phyloP scores from a whole-genome alignment of 345 rosid genomes.

The Lepidium aucheri region DNA sequence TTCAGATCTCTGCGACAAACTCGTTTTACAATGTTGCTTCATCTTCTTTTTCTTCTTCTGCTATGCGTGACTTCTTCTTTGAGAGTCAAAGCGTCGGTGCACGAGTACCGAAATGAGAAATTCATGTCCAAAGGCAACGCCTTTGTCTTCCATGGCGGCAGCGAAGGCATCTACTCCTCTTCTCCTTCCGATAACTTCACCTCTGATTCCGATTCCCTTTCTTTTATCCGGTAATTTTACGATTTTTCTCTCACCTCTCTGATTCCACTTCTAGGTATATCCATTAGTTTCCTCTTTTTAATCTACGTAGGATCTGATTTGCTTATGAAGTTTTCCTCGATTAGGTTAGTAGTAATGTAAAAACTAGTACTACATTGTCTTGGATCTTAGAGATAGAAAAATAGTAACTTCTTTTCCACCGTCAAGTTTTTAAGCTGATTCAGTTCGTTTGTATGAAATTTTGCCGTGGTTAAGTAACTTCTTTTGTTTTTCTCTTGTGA shows the following conservation, averaged over 20 bases:
- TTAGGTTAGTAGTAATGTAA: too few species aligned
- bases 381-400: too few species aligned
- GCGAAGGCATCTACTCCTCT: slow-evolving; percentile 88
- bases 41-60: slow-evolving; percentile 22
- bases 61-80: slow-evolving; percentile 8
- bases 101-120: slow-evolving; percentile 65
- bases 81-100: slow-evolving; percentile 60
- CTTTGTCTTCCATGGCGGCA: slow-evolving; percentile 88
- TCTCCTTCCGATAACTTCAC: slow-evolving; percentile 25
- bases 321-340: too few species aligned
- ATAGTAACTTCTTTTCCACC: background rate
- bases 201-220: slow-evolving; percentile 35
- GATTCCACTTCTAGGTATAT: background rate
- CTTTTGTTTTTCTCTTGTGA: background rate
- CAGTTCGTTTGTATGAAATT: too few species aligned
- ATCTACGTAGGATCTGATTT: slow-evolving; percentile 12
- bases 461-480: too few species aligned
- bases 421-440: background rate
- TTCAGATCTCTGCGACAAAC: slow-evolving; percentile 21
- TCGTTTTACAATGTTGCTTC: slow-evolving; percentile 15
- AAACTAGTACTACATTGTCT: too few species aligned
- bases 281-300: background rate
- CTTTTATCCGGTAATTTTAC: slow-evolving; percentile 62
- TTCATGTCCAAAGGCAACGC: slow-evolving; percentile 87
- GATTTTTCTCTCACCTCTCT: background rate